A percentile compares a stretch with the other conserved stretches of the same genome.
phyloP scores from a whole-genome alignment of 2,329 filamentous ascomycete genomes.

The Penicillium sp. region DNA sequence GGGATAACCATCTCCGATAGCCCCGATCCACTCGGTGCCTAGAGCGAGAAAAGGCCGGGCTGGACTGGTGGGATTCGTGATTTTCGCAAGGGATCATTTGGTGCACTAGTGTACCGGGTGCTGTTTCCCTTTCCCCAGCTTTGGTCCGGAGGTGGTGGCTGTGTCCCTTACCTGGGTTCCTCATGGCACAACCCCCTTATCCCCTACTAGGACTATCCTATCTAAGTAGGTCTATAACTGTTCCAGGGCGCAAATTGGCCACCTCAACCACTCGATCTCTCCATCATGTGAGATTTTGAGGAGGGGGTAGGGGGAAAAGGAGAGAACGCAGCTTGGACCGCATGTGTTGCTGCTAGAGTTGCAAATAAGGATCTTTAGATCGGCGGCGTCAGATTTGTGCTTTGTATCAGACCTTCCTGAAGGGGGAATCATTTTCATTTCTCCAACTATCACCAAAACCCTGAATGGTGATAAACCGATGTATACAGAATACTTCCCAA shows the following conservation, averaged over 20 bases:
- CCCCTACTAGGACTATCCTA: not conserved
- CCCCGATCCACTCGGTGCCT: conserved; percentile 2
- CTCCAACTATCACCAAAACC: not conserved
- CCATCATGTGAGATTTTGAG: not conserved
- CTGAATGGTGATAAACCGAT: too few relatives aligned
- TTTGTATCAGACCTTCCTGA: not conserved
- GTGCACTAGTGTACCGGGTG: not conserved
- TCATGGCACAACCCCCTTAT: not conserved
- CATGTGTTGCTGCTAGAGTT: not conserved
- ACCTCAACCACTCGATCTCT: not conserved
- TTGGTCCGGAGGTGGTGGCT: not conserved
- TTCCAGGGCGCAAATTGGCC: not conserved
- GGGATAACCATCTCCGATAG: not conserved
- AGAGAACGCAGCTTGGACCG: not conserved
- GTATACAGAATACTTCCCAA: too few relatives aligned
- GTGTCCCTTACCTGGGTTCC: not conserved
- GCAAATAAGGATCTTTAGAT: not conserved
- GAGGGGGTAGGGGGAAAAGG: not conserved
- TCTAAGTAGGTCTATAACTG: too few relatives aligned
- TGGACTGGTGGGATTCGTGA: conserved; percentile 4
- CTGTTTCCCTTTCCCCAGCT: conserved; percentile 1
- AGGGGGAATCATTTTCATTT: not conserved
- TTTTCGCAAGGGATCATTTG: not conserved
- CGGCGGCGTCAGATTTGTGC: not conserved
- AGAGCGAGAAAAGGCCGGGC: conserved; percentile 6